Evolutionary conservation across 345 rosid species (phyloP).

Genomic region (Eucalyptus melliodora): DNA sequence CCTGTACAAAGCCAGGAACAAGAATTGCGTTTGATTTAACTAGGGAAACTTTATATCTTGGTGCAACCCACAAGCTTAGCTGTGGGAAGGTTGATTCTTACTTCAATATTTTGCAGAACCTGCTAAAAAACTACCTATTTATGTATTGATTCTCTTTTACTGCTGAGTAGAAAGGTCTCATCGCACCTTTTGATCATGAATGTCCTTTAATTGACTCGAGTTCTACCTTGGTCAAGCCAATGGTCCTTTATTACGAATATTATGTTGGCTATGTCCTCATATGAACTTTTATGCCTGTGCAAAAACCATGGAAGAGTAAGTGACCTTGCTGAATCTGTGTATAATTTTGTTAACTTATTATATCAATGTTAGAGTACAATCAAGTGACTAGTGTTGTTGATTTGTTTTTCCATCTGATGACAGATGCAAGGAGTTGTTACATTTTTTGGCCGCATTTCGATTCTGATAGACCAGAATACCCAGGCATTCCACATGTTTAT

Average conservation of each 20-base stretch:
- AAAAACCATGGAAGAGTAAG: not conserved
- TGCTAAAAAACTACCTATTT: not conserved
- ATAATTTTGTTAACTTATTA: not conserved
- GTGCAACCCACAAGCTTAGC: not conserved
- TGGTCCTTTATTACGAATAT: not conserved
- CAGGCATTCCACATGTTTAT: conserved; percentile 90
- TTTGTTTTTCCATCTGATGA: not conserved
- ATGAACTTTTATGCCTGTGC: not conserved
- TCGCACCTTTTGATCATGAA: not conserved
- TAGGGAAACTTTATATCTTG: not conserved
- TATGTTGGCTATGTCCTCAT: not conserved
- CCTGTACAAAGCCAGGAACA: not conserved
- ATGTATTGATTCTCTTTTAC: not conserved
- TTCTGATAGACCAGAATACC: conserved; percentile 81
- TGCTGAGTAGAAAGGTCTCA: not conserved
- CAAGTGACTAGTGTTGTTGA: not conserved
- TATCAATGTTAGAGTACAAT: not conserved
- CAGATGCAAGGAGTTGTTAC: conserved; percentile 91
- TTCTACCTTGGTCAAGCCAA: not conserved
- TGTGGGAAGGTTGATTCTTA: not conserved
- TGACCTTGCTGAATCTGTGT: not conserved
- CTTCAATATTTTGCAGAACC: not conserved
- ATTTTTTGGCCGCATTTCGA: conserved; percentile 67
- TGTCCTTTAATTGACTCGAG: not conserved
- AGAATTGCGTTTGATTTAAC: not conserved